Evolutionary conservation across 176 grass and related monocot genomes (phyloP).

Genomic region (Triticum dicoccoides): DNA sequence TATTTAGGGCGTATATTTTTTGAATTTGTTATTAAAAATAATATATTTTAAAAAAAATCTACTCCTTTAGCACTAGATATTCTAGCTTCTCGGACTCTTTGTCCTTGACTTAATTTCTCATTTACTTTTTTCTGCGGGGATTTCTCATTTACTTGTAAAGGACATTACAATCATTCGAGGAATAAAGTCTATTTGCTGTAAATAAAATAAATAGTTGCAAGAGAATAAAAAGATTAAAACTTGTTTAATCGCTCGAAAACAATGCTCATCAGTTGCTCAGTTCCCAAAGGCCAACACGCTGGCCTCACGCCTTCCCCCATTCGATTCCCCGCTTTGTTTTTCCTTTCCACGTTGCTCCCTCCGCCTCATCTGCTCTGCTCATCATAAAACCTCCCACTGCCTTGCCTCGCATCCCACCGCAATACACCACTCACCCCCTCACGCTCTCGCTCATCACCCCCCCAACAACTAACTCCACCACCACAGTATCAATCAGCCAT

Average conservation of each 20-base stretch:
- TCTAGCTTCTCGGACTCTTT: too few relatives aligned
- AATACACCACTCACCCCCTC: neutral
- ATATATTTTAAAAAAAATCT: too few relatives aligned
- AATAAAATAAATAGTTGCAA: too few relatives aligned
- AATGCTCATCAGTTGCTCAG: neutral
- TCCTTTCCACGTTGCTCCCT: conserved; percentile 15
- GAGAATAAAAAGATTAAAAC: neutral
- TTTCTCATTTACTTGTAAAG: too few relatives aligned
- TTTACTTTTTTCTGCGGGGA: too few relatives aligned
- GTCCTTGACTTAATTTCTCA: too few relatives aligned
- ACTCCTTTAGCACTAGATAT: too few relatives aligned
- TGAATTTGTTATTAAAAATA: too few relatives aligned
- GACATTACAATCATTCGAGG: too few relatives aligned
- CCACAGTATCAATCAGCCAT: neutral
- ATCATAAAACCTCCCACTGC: conserved; percentile 50
- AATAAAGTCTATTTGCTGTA: too few relatives aligned
- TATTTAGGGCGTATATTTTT: too few relatives aligned
- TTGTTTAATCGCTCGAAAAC: neutral
- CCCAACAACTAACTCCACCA: conserved; percentile 49
- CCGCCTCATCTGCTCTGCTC: conserved; percentile 12
- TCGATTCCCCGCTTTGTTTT: conserved; percentile 26
- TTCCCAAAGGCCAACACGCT: neutral
- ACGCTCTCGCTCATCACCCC: conserved; percentile 18
- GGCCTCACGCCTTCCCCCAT: neutral
- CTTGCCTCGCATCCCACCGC: conserved; percentile 8